Conservation (phyloP, 2,329 filamentous ascomycete species). For the Scedosporium minutisporum region DNA sequence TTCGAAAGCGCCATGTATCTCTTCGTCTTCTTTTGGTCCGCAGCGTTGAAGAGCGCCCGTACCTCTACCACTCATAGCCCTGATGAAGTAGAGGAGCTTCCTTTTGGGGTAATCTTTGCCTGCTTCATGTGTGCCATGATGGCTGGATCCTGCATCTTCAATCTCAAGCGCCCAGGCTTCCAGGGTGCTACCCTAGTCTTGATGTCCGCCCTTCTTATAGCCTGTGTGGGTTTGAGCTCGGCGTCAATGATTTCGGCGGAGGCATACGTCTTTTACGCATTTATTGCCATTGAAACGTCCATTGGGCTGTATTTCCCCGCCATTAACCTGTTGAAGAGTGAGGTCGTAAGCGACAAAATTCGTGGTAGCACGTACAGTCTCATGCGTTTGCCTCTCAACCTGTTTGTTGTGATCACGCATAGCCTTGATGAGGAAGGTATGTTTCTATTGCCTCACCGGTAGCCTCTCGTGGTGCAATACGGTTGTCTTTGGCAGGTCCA, state of each 20-base stretch:
- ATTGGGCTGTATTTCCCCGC: constrained; percentile 49
- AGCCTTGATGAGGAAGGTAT: constrained; percentile 33
- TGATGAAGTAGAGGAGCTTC: constrained; percentile 14
- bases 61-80: background rate
- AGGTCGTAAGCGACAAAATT: constrained; percentile 41
- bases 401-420: constrained; percentile 40
- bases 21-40: constrained; percentile 54
- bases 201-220: constrained; percentile 21
- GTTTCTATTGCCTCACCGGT: background rate
- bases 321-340: constrained; percentile 44
- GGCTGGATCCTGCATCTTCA: constrained; percentile 40
- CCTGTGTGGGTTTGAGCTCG: constrained; percentile 27
- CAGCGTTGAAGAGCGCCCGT: constrained; percentile 37
- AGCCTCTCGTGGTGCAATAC: background rate
- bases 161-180: background rate
- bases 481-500: background rate
- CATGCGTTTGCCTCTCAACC: constrained; percentile 46
- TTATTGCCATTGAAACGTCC: constrained; percentile 47
- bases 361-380: constrained; percentile 46
- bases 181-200: constrained; percentile 20
- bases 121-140: constrained; percentile 49
- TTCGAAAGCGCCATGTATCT: constrained; percentile 55
- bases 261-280: constrained; percentile 40
- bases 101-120: constrained; percentile 43
- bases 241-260: constrained; percentile 32